These are phyloP conservation scores for Neurospora terricola DNA, from an alignment of 495 filamentous ascomycete species.

Conservation along the genomic window DNA sequence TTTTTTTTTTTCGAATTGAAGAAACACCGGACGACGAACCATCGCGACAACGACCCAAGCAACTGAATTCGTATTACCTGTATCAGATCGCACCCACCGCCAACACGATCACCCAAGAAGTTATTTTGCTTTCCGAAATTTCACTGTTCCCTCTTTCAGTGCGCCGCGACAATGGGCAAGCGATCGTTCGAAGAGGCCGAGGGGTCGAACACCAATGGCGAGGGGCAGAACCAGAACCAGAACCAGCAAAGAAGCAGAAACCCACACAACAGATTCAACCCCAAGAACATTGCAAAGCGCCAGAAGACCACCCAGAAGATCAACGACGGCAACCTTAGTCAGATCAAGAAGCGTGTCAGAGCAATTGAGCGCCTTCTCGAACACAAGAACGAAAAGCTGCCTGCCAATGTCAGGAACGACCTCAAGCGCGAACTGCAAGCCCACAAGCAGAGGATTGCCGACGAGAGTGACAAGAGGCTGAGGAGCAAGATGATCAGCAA, in stretches of 20 bases:
- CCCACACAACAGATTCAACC: not conserved
- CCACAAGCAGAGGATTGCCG: conserved; percentile 61
- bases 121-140: not conserved
- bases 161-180: conserved; percentile 8
- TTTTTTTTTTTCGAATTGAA: not conserved
- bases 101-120: not conserved
- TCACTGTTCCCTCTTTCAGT: not conserved
- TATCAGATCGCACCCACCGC: not conserved
- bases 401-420: conserved; percentile 62
- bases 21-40: not conserved
- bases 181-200: conserved; percentile 15
- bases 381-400: conserved; percentile 46
- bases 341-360: conserved; percentile 50
- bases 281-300: conserved; percentile 17
- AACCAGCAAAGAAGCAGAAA: conserved; percentile 3
- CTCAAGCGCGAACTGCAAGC: conserved; percentile 72
- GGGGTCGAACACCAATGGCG: conserved; percentile 3
- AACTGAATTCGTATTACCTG: not conserved
- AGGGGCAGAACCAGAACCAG: conserved; percentile 5
- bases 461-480: conserved; percentile 43
- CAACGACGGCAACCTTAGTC: conserved; percentile 25
- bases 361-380: conserved; percentile 54
- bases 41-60: not conserved
- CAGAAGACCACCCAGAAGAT: conserved; percentile 23
- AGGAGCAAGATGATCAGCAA: conserved; percentile 67